Base-by-base conservation (phyloP, 2,329 filamentous ascomycete genomes). In the Dactylellina sp. region DNA sequence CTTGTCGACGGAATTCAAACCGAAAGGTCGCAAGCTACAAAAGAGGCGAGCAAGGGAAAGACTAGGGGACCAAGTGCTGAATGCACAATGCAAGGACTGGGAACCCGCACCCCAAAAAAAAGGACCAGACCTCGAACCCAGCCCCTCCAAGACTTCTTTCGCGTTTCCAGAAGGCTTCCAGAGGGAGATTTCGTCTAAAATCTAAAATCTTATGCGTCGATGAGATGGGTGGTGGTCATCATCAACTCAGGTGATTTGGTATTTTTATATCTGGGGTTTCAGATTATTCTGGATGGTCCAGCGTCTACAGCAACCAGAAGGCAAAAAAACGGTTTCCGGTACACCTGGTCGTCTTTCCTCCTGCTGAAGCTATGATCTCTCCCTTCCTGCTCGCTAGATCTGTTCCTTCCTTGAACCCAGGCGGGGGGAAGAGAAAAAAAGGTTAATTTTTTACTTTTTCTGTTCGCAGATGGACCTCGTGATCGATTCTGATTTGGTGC, bases 11-110 rank as follows among this genome's bases (percentile, higher is more conserved):
- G 64, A 70, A 70, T 62, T n/a, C 40, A 61, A 70, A 55, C 64
- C 56, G 64, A 70, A 65, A 25, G 24, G 20, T 18, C 7, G n/a
- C n/a, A n/a, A n/a, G n/a, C n/a, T n/a, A n/a, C n/a, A n/a, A 52
- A 62, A 47, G 20, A 59, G 52, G 46, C 37, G 71, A 65, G 77
- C 72, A 62, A 75, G 75, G 77, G 71, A 65, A n/a, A n/a, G n/a
- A n/a, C n/a, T n/a, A n/a, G n/a, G n/a, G n/a, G n/a, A n/a, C n/a
- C n/a, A n/a, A n/a, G 78, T 63, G 76, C 76, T 72, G 76, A 75
- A 79, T 80, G 80, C 80, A 78, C 78, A 78, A 80, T 79, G 81
- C 80, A 80, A 80, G 79, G 80, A 76, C 79, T 80, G 77, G 78
- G 78, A 76, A 55, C 28, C 46, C 35, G 50, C 62, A 78, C 78